Evolutionary conservation across 345 rosid genomes (phyloP).

Genomic region (Angophora floribunda): DNA sequence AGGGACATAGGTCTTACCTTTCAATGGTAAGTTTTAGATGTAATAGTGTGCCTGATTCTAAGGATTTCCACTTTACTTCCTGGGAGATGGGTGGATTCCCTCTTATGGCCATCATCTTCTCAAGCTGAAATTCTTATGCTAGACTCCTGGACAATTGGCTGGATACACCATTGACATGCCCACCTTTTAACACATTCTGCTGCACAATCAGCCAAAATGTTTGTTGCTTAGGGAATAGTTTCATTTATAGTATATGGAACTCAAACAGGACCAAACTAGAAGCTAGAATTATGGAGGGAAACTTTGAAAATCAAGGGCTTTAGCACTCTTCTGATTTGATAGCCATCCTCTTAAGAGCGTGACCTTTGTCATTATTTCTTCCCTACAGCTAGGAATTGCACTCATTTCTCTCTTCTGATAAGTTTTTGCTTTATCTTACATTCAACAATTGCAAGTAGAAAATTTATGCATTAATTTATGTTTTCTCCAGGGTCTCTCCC

Average conservation of each 20-base stretch:
- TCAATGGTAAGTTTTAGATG: not conserved
- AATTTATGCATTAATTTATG: not conserved
- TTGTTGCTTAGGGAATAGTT: not conserved
- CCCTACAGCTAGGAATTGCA: not conserved
- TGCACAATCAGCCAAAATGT: not conserved
- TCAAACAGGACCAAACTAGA: not conserved
- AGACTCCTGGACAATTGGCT: not conserved
- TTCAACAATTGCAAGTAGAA: not conserved
- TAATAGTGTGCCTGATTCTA: not conserved
- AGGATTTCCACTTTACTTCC: not conserved
- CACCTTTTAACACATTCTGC: not conserved
- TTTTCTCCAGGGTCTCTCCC: not conserved
- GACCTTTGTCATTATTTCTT: not conserved
- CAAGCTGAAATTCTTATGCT: not conserved
- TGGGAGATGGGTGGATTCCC: not conserved
- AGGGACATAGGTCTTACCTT: not conserved
- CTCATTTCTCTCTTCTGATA: not conserved
- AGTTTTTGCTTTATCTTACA: not conserved
- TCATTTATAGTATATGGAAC: not conserved
- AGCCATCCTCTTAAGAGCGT: not conserved
- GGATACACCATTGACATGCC: not conserved
- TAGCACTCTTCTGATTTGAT: not conserved
- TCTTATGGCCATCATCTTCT: not conserved
- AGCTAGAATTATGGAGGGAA: not conserved
- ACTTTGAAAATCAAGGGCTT: not conserved